Evolutionary conservation across 2,329 filamentous ascomycete species (phyloP), one percentile per base, ranked within the genome.

Genomic region (Colletotrichum melonis): DNA sequence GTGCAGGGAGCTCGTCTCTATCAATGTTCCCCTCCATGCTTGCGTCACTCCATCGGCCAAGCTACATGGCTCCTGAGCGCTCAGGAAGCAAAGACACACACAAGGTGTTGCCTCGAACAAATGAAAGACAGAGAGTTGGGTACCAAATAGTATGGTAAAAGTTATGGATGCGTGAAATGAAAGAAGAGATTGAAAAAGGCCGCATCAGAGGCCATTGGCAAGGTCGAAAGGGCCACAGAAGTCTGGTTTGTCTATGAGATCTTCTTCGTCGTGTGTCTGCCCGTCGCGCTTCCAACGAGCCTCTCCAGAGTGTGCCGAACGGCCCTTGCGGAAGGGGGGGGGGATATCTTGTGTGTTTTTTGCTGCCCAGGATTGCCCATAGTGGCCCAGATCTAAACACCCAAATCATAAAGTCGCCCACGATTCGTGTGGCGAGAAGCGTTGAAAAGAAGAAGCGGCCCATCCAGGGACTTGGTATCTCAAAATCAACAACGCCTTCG

Each of bases 401-500:
- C 71, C 67, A 71, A 66, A 64, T 73, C 69, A 73, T 66, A 66
- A 73, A 62, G 46, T 70, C 63, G 56, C 65, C 55, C 57, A 60
- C 62, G n/a, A 22, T 32, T 32, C 49, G 57, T 64, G 59, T 63
- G 60, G 55, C 54, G 60, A 65, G 67, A 75, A 70, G 54, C 58
- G 49, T 75, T 62, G 73, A 74, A 74, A 71, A 57, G 71, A 70
- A 74, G 66, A 75, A 64, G 54, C 55, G 63, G 49, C 73, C 71
- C 73, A 60, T 63, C 66, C 56, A 59, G 71, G 71, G 63, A 71
- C 71, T 75, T 75, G 73, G 73, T 75, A 75, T 75, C 73, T 75
- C 71, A 73, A 73, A 75, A 75, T 73, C 66, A 75, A 70, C 73
- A 75, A 75, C 73, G 73, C 73, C 73, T 67, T 70, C 67, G 58